Conservation (phyloP, 345 rosid species). For the Excoecaria agallocha region DNA sequence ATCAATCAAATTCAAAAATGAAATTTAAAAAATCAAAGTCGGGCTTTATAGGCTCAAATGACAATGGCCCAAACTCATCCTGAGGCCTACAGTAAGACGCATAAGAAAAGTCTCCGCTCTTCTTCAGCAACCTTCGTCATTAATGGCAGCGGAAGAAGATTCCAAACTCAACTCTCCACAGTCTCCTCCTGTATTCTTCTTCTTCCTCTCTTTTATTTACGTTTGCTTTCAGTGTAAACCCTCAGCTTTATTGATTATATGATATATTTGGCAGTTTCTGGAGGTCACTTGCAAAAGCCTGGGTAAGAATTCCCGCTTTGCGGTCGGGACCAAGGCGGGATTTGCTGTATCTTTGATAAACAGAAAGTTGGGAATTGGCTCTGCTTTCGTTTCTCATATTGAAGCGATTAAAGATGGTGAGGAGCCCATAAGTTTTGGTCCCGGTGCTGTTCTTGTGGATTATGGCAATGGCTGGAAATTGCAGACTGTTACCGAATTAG, state of each 20-base stretch:
- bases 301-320: conserved; percentile 56
- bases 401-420: conserved; percentile 70
- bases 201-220: not conserved
- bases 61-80: too few species aligned
- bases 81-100: not conserved
- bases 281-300: conserved; percentile 60
- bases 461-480: conserved; percentile 71
- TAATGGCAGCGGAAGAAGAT: conserved; percentile 27
- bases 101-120: not conserved
- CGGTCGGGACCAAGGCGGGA: conserved; percentile 66
- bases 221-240: not conserved
- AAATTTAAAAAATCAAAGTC: too few species aligned
- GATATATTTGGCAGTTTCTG: conserved; percentile 44
- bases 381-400: conserved; percentile 42
- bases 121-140: not conserved
- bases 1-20: too few species aligned
- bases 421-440: conserved; percentile 75
- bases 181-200: conserved; percentile 21
- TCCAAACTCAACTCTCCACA: conserved; percentile 17
- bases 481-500: conserved; percentile 49
- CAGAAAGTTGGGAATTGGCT: conserved; percentile 47
- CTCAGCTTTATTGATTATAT: not conserved
- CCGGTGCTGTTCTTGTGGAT: conserved; percentile 55
- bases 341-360: conserved; percentile 79
- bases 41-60: too few species aligned